Percentiles rank a stretch among this genome's conserved stretches.
Evolutionary conservation across 106 monocot genomes (phyloP).

Genomic region (Triglochin maritima): DNA sequence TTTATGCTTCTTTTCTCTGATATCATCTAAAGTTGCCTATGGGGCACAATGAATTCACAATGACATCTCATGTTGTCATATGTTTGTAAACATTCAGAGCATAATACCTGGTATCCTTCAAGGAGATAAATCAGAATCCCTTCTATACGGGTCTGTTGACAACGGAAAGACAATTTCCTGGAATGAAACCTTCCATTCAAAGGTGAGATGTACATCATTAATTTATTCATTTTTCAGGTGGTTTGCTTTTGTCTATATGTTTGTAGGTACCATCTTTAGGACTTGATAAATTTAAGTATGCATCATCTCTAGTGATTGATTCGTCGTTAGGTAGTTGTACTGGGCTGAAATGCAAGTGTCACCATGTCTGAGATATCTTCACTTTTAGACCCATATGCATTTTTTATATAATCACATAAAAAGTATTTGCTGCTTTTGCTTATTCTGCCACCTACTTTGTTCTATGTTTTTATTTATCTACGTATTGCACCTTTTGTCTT

Average conservation of each 20-base stretch:
- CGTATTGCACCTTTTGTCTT: neutral
- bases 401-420: too few species aligned
- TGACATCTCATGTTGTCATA: too few species aligned
- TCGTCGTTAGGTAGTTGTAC: too few species aligned
- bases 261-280: neutral
- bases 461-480: neutral
- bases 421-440: too few species aligned
- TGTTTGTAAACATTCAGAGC: constrained; percentile 34
- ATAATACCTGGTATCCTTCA: constrained; percentile 99
- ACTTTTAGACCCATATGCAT: too few species aligned
- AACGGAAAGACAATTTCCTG: constrained; percentile 98
- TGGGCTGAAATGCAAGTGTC: too few species aligned
- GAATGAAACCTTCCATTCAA: constrained; percentile 91
- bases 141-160: constrained; percentile 96
- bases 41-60: too few species aligned
- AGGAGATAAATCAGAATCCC: constrained; percentile 98
- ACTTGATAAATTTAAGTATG: too few species aligned
- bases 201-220: constrained; percentile 35
- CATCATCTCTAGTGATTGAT: too few species aligned
- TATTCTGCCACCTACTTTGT: neutral
- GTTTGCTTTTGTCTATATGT: neutral
- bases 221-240: neutral
- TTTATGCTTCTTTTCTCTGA: too few species aligned
- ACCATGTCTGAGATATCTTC: too few species aligned
- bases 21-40: too few species aligned